Evolutionary conservation across 331 rosid species (phyloP).

Genomic region (Saraca asoca): DNA sequence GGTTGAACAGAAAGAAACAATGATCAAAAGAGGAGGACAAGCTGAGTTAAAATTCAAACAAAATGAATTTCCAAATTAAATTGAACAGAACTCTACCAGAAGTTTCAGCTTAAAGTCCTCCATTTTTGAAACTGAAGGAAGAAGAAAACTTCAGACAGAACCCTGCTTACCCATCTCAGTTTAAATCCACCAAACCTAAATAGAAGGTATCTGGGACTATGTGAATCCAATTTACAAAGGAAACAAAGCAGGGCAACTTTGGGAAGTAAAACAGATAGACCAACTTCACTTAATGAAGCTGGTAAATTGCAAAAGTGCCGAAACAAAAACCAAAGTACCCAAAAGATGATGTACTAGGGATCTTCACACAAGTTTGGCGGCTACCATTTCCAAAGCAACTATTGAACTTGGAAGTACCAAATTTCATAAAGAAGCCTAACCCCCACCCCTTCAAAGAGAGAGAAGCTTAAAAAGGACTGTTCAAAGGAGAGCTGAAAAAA

Average conservation of each 20-base stretch:
- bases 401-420: conserved; percentile 61
- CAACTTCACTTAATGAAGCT: conserved; percentile 42
- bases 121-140: conserved; percentile 30
- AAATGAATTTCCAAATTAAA: conserved; percentile 17
- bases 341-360: conserved; percentile 49
- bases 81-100: conserved; percentile 18
- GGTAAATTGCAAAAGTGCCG: conserved; percentile 35
- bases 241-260: background rate
- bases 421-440: conserved; percentile 33
- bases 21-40: conserved; percentile 10
- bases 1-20: conserved; percentile 19
- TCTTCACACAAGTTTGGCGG: conserved; percentile 56
- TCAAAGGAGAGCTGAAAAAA: conserved; percentile 42
- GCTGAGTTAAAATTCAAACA: conserved; percentile 17
- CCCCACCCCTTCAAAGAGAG: conserved; percentile 34
- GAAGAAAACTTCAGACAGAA: conserved; percentile 27
- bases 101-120: conserved; percentile 30
- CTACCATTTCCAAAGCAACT: conserved; percentile 73
- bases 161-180: conserved; percentile 6
- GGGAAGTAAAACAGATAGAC: conserved; percentile 25
- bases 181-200: conserved; percentile 9
- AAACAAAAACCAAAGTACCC: conserved; percentile 44
- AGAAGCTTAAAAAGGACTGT: conserved; percentile 38
- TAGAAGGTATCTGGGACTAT: conserved; percentile 1
- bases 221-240: conserved; percentile 20